These are phyloP conservation scores for Ilyonectria mors-panacis DNA, from an alignment of 2,329 filamentous ascomycete genomes.

Conservation along the genomic window DNA sequence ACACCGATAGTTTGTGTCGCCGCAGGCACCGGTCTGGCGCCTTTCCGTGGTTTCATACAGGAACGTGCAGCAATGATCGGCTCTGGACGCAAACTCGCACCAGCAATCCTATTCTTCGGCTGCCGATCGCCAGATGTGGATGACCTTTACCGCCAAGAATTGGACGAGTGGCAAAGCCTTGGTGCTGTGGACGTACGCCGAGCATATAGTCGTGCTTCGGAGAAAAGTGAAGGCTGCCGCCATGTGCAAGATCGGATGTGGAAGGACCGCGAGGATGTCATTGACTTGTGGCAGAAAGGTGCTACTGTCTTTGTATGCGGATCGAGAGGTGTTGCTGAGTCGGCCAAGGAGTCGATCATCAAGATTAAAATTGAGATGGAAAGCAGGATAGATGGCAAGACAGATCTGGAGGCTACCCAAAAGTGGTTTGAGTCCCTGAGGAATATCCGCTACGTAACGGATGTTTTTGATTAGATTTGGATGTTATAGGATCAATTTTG, in stretches of 20 bases:
- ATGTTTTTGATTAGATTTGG: constrained; percentile 69
- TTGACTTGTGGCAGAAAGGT: constrained; percentile 56
- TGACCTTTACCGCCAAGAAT: constrained; percentile 67
- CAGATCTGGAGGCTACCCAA: constrained; percentile 53
- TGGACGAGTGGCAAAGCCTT: constrained; percentile 71
- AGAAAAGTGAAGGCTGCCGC: constrained; percentile 60
- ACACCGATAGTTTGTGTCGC: constrained; percentile 65
- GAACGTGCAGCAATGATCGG: constrained; percentile 67
- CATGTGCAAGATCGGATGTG: constrained; percentile 59
- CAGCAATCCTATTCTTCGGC: constrained; percentile 74
- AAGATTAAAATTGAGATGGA: constrained; percentile 53
- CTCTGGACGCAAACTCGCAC: constrained; percentile 67
- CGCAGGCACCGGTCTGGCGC: constrained; percentile 70
- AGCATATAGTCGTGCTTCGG: constrained; percentile 62
- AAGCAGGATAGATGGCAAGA: constrained; percentile 31
- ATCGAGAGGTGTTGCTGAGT: constrained; percentile 60
- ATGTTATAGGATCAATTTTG: neutral
- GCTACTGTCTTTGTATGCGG: constrained; percentile 75
- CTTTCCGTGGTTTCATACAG: constrained; percentile 74
- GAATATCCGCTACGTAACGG: constrained; percentile 68
- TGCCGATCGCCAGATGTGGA: constrained; percentile 70
- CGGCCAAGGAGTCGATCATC: constrained; percentile 51
- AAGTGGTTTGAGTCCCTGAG: constrained; percentile 62
- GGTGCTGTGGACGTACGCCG: constrained; percentile 67
- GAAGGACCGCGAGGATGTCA: constrained; percentile 52